Evolutionary conservation across 2,329 filamentous ascomycete genomes (phyloP).

Genomic region (Sarocladiaceae sp.): DNA sequence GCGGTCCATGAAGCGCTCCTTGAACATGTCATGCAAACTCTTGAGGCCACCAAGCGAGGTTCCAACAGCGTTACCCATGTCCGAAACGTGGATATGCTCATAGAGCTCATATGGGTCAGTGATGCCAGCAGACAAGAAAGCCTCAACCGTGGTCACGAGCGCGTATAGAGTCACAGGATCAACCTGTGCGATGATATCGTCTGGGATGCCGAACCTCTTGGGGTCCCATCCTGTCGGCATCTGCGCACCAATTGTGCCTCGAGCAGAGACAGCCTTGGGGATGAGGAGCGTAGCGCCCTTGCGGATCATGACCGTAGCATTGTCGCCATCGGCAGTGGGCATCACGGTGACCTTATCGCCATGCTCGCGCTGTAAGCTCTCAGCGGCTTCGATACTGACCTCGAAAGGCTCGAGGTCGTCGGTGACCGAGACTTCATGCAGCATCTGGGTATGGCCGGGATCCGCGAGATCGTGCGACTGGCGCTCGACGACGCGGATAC

Average conservation of each 20-base stretch:
- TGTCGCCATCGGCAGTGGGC: slow-evolving; percentile 85
- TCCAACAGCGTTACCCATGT: slow-evolving; percentile 96
- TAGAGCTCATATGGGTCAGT: slow-evolving; percentile 99
- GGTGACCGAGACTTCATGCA: slow-evolving; percentile 95
- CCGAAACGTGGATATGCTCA: slow-evolving; percentile 96
- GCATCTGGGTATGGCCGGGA: slow-evolving; percentile 95
- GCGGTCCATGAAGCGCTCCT: slow-evolving; percentile 93
- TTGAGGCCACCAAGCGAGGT: slow-evolving; percentile 95
- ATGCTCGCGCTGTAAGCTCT: slow-evolving; percentile 96
- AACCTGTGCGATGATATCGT: slow-evolving; percentile 96
- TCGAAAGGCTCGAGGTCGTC: slow-evolving; percentile 97
- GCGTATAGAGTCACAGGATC: slow-evolving; percentile 95
- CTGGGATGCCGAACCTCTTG: slow-evolving; percentile 90
- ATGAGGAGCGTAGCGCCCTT: slow-evolving; percentile 94
- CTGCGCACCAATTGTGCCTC: slow-evolving; percentile 94
- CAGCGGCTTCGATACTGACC: slow-evolving; percentile 91
- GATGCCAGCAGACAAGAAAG: slow-evolving; percentile 85
- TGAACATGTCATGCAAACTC: slow-evolving; percentile 95
- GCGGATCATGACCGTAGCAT: slow-evolving; percentile 90
- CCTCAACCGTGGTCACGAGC: slow-evolving; percentile 87
- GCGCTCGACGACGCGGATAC: slow-evolving; percentile 95
- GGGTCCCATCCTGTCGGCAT: slow-evolving; percentile 97
- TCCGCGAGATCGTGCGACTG: slow-evolving; percentile 97
- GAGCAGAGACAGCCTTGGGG: slow-evolving; percentile 93
- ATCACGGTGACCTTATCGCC: slow-evolving; percentile 97